phyloP scores from a whole-genome alignment of 495 filamentous ascomycete species.

The Neurospora sp. region DNA sequence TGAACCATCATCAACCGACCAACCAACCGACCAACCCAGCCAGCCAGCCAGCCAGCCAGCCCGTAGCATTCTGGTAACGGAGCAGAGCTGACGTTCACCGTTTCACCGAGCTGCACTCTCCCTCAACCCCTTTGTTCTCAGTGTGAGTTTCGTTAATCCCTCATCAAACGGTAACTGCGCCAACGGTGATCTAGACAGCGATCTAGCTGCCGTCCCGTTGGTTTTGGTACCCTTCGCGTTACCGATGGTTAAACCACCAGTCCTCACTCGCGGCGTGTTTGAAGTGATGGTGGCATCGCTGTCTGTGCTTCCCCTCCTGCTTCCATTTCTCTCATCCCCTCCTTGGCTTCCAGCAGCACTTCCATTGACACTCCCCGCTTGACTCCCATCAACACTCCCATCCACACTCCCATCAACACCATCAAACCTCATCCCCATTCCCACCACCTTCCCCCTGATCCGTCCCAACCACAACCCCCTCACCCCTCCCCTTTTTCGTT shows the following conservation, averaged over 20 bases:
- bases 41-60: too few relatives aligned
- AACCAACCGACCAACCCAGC: too few relatives aligned
- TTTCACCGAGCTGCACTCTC: too few relatives aligned
- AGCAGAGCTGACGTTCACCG: too few relatives aligned
- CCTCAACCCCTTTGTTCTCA: conserved; percentile 38
- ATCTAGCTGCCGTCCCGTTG: not conserved
- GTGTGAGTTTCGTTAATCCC: conserved; percentile 24
- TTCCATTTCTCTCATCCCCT: conserved; percentile 15
- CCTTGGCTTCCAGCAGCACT: too few relatives aligned
- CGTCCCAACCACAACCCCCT: conserved; percentile 48
- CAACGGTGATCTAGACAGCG: conserved; percentile 1
- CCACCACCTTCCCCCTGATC: conserved; percentile 17
- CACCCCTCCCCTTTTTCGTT: conserved; percentile 67
- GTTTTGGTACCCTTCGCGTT: conserved; percentile 6
- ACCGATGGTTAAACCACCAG: conserved; percentile 11
- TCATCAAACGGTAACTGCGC: conserved; percentile 31
- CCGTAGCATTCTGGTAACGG: too few relatives aligned
- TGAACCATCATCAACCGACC: too few relatives aligned
- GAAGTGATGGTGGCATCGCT: conserved; percentile 34
- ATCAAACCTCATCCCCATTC: conserved; percentile 7
- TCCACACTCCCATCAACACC: conserved; percentile 3
- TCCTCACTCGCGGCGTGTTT: conserved; percentile 24
- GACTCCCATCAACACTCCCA: not conserved
- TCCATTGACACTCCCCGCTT: not conserved
- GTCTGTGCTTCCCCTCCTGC: conserved; percentile 40